Conservation (phyloP, 768 basidiomycete species). For the Coprinopsis strossmayeri region DNA sequence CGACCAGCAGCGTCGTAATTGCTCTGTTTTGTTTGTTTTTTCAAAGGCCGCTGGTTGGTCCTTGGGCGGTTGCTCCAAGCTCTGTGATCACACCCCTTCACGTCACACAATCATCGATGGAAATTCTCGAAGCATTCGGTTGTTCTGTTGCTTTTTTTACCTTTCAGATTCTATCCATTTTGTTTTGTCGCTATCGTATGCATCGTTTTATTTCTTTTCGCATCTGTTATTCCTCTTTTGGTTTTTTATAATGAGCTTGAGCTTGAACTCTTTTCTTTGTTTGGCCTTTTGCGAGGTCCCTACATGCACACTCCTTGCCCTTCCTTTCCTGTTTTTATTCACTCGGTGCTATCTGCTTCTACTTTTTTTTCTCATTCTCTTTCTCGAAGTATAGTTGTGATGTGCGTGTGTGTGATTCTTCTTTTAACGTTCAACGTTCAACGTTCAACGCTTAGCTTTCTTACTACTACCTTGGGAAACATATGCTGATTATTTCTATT, state of each 20-base stretch:
- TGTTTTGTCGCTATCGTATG: conserved; percentile 9
- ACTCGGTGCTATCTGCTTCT: neutral
- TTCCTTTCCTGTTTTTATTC: too few relatives aligned
- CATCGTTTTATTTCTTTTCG: conserved; percentile 1
- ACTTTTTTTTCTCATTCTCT: neutral
- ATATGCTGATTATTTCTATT: neutral
- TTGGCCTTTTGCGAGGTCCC: neutral
- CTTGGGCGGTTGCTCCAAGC: neutral
- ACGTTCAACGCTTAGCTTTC: too few relatives aligned
- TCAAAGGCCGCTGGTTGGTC: neutral
- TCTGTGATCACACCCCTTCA: neutral
- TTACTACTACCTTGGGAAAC: too few relatives aligned
- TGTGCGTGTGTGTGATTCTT: too few relatives aligned
- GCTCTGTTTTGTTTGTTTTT: neutral
- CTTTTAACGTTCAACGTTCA: too few relatives aligned
- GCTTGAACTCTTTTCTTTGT: too few relatives aligned
- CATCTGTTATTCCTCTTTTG: neutral
- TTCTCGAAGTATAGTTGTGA: neutral
- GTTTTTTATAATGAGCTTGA: too few relatives aligned
- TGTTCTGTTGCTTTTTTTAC: neutral
- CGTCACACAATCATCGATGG: neutral
- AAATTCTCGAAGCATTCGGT: neutral
- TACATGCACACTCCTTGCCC: neutral
- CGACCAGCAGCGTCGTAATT: neutral
- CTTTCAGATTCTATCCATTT: conserved; percentile 1